These are phyloP conservation scores for Pythium plurisporium DNA, from an alignment of 352 stramenopile genomes.

Conservation along the genomic window DNA sequence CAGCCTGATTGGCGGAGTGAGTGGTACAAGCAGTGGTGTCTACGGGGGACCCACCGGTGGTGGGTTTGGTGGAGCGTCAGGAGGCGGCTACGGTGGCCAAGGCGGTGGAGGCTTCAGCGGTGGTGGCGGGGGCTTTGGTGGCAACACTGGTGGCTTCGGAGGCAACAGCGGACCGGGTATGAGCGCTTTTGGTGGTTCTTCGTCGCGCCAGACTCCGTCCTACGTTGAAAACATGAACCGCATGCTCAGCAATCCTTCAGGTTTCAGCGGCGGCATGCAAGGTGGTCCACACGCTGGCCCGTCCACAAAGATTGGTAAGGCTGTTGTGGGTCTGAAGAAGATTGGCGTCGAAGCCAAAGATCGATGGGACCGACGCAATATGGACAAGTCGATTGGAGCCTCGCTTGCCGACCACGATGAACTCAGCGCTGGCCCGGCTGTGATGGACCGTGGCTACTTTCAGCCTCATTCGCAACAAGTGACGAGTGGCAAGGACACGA, in stretches of 20 bases:
- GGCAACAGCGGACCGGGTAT: constrained; percentile 5
- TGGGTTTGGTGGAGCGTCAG: constrained; percentile 29
- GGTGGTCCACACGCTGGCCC: constrained; percentile 23
- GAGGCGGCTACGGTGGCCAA: constrained; percentile 24
- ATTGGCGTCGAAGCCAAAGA: constrained; percentile 73
- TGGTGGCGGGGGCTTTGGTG: constrained; percentile 9
- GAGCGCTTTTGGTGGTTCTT: constrained; percentile 9
- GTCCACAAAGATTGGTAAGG: constrained; percentile 66
- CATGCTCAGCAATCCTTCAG: constrained; percentile 34
- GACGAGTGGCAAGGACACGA: constrained; percentile 67
- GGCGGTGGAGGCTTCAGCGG: constrained; percentile 23
- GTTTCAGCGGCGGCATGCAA: constrained; percentile 11
- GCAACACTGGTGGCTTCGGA: constrained; percentile 14
- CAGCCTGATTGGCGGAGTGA: constrained; percentile 34
- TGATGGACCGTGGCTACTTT: constrained; percentile 75
- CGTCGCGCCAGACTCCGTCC: constrained; percentile 23
- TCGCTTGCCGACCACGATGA: constrained; percentile 85
- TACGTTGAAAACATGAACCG: constrained; percentile 61
- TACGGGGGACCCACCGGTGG: constrained; percentile 29
- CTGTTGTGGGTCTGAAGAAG: constrained; percentile 76
- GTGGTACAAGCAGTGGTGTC: constrained; percentile 29
- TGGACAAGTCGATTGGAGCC: constrained; percentile 89
- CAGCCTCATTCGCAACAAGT: constrained; percentile 59
- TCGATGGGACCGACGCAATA: constrained; percentile 84
- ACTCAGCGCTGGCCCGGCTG: constrained; percentile 49